These are phyloP conservation scores for Glycyrrhiza uralensis DNA, from an alignment of 306 rosid genomes.

Conservation along the genomic window DNA sequence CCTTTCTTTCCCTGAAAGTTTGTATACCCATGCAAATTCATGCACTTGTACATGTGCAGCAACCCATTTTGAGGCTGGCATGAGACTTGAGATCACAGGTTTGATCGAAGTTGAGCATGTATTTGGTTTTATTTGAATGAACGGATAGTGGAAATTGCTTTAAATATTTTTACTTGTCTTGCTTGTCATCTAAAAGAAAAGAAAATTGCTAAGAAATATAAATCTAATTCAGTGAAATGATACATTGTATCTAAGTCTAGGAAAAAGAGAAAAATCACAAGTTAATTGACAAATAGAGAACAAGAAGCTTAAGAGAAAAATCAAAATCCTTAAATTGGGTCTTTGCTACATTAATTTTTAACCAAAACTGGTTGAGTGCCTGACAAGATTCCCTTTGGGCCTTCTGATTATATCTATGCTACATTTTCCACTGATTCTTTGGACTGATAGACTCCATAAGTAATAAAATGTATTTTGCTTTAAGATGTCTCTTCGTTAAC, in stretches of 20 bases:
- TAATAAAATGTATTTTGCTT: constrained; percentile 6
- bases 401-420: neutral
- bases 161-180: neutral
- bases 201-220: neutral
- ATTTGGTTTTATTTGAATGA: constrained; percentile 4
- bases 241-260: neutral
- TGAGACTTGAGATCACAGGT: neutral
- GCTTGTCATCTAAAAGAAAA: constrained; percentile 2
- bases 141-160: neutral
- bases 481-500: neutral
- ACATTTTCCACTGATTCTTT: neutral
- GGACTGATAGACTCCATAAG: neutral
- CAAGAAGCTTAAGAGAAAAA: neutral
- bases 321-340: neutral
- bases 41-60: neutral
- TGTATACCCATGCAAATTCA: neutral
- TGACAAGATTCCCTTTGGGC: neutral
- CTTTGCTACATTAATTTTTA: neutral
- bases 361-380: neutral
- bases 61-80: neutral
- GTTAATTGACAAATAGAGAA: neutral
- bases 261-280: too few relatives aligned
- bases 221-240: neutral
- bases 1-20: neutral
- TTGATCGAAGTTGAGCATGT: neutral